Base-by-base conservation (phyloP, 2,329 filamentous ascomycete species). In the Fusarium sp. region DNA sequence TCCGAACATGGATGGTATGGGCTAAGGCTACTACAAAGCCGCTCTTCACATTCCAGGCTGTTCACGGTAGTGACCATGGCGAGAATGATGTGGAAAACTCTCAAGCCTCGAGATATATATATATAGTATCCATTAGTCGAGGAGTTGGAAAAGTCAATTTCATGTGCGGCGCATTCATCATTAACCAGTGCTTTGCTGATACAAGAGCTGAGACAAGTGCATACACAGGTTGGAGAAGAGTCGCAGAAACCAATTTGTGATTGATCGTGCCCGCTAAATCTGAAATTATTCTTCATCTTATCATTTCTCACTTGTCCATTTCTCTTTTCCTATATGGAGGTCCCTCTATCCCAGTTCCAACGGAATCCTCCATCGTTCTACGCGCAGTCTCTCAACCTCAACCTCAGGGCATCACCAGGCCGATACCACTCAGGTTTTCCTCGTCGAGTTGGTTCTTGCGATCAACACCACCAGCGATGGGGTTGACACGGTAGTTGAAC, bases 401-500 rank as follows among this genome's bases (percentile, higher is more conserved):
- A 37, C 41, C 48, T 55, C 27, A 72, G 30, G 84, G 83, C 90
- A 97, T 94, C 25, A 97, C 93, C 76, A 97, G 88, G 41, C 96
- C 96, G 63, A 99, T 90, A 2, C 96, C 95, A 74, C 94, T 96
- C 77, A 94, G 88, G 68, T 88, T 87, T 60, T 90, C 89, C 72
- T 90, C 88, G 77, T 97, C 94, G 41, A 95, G 85, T 74, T 89
- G 83, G 78, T 97, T 97, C 76, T 87, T 89, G 75, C 87, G 86
- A 79, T 98, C 90, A 45, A 98, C 90, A 23, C 96, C 96, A 50
- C 96, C 94, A 1, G 89, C 84, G 75, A 99, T 92, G n/a, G 90
- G 89, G 64, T 92, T 90, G 14, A 93, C 93, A 60, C 93, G 90
- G 84, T 98, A 99, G 82, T 99, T 99, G 87, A 97, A 99, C 32